Conservation (phyloP, 192 early-diverging fungal genomes). For the Rhizophagus sp. region DNA sequence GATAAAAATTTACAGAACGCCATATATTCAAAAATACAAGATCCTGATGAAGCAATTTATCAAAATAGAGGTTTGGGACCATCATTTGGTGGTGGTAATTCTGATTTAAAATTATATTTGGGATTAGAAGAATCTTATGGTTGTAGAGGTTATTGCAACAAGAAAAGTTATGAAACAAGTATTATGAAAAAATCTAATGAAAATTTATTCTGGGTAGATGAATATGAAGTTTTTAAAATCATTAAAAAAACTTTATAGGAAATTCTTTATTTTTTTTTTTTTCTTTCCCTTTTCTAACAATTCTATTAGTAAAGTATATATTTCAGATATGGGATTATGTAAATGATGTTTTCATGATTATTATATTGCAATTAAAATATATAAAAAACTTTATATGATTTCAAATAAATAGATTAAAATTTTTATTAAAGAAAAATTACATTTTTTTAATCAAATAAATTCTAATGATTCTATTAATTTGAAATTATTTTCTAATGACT, state of each 20-base stretch:
- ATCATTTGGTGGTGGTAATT: neutral
- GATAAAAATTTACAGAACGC: neutral
- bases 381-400: too few species aligned
- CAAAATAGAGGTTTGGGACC: neutral
- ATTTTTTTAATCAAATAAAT: too few species aligned
- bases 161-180: neutral
- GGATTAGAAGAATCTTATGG: neutral
- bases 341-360: too few species aligned
- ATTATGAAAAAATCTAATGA: neutral
- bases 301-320: too few species aligned
- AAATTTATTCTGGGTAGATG: neutral
- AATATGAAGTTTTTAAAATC: neutral
- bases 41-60: neutral
- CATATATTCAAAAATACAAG: neutral
- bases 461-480: too few species aligned
- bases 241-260: neutral
- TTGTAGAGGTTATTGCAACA: neutral
- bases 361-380: too few species aligned
- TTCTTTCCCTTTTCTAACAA: too few species aligned
- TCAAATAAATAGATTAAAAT: too few species aligned
- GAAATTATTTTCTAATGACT: neutral
- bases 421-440: too few species aligned
- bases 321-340: too few species aligned
- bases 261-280: neutral
- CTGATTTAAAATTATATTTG: neutral